phyloP scores from a whole-genome alignment of 805 yeast species.

The Ogataea chonburiensis region DNA sequence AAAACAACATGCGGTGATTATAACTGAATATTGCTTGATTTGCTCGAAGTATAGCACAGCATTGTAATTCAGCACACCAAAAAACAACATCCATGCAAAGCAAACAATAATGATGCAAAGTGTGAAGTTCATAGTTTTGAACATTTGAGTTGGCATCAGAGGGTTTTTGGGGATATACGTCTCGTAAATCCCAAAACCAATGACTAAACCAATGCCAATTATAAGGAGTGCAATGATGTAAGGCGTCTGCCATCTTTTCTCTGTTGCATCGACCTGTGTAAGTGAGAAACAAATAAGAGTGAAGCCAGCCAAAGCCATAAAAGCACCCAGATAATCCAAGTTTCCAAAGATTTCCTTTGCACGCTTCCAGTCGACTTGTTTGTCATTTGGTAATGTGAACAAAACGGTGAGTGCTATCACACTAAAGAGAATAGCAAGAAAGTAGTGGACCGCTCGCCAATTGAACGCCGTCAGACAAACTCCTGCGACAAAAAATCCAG shows the following conservation, averaged over 20 bases:
- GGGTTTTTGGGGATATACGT: constrained; percentile 40
- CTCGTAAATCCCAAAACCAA: constrained; percentile 39
- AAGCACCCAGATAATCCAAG: constrained; percentile 45
- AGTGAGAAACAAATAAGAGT: constrained; percentile 43
- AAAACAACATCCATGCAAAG: constrained; percentile 43
- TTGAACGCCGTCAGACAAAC: constrained; percentile 38
- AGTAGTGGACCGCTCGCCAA: constrained; percentile 45
- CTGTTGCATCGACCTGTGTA: constrained; percentile 42
- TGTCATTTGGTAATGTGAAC: constrained; percentile 39
- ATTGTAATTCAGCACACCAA: constrained; percentile 40
- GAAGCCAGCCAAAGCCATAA: constrained; percentile 40
- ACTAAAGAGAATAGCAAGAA: constrained; percentile 39
- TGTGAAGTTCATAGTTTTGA: constrained; percentile 40
- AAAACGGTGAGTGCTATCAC: constrained; percentile 22
- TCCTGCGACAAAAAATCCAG: constrained; percentile 45
- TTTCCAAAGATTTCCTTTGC: constrained; percentile 26
- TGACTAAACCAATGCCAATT: constrained; percentile 38
- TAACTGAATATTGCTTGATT: constrained; percentile 37
- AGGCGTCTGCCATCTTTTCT: constrained; percentile 45
- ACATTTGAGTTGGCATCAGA: constrained; percentile 47
- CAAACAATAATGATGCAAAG: constrained; percentile 38
- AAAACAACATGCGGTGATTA: constrained; percentile 44
- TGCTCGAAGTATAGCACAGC: constrained; percentile 44
- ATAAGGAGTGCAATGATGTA: constrained; percentile 45
- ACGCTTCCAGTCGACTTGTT: constrained; percentile 26